A percentile compares a stretch with the other conserved stretches of the same genome.
These are phyloP conservation scores for Boletus smithii DNA, from an alignment of 1,284 basidiomycete species.

Conservation along the genomic window DNA sequence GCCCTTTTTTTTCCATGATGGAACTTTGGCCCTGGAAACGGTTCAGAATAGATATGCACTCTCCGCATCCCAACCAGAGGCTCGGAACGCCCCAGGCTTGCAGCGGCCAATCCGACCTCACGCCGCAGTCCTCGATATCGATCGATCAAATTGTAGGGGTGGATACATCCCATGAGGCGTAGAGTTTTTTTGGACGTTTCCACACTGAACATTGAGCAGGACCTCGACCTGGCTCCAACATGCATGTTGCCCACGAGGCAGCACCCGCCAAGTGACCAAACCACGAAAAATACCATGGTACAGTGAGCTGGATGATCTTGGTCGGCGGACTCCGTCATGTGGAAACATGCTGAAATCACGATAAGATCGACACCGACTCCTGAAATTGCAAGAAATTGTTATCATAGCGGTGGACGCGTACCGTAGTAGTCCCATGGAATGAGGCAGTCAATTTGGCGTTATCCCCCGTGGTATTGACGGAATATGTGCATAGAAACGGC, in stretches of 20 bases:
- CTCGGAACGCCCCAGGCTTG: no score
- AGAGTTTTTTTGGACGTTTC: constrained; percentile 15
- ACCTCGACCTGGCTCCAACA: constrained; percentile 4
- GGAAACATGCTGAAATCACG: neutral
- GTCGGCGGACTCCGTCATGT: neutral
- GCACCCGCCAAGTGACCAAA: no score
- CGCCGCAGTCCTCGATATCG: neutral
- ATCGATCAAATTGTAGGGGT: constrained; percentile 10
- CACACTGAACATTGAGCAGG: neutral
- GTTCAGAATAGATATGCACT: no score
- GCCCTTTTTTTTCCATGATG: neutral
- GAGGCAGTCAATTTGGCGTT: no score
- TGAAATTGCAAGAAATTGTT: neutral
- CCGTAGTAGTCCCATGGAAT: no score
- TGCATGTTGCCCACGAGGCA: constrained; percentile 18
- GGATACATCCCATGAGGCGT: constrained; percentile 14
- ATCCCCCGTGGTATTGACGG: neutral
- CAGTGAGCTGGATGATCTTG: neutral
- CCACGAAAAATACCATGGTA: no score
- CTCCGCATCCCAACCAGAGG: no score
- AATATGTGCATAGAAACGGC: neutral
- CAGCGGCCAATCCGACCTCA: neutral
- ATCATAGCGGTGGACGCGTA: neutral
- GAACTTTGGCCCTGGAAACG: neutral
- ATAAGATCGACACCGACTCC: constrained; percentile 8